Percentiles rank a stretch among this genome's conserved stretches.
Evolutionary conservation across 73 alveolate species (phyloP).

Genomic region (Tetrahymena thermophila): DNA sequence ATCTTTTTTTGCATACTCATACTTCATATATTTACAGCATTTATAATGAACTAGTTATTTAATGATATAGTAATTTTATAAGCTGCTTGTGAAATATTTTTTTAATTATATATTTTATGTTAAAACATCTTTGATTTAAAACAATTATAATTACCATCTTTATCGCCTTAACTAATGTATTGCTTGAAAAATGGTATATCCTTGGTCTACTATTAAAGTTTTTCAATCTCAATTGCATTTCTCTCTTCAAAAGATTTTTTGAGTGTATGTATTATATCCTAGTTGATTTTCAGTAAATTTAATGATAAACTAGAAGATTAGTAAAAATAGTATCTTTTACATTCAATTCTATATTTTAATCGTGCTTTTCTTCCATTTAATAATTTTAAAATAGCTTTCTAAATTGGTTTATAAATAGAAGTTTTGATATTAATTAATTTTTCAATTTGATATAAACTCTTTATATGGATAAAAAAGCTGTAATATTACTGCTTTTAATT

Average conservation of each 20-base stretch:
- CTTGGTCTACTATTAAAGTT: not conserved
- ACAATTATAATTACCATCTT: not conserved
- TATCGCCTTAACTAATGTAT: not conserved
- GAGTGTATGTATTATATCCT: not conserved
- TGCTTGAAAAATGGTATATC: not conserved
- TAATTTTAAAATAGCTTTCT: not conserved
- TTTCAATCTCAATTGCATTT: not conserved
- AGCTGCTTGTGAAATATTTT: not conserved
- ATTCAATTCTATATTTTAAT: not conserved
- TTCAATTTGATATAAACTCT: not conserved
- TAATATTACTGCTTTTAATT: no score
- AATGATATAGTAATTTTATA: not conserved
- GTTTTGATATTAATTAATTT: not conserved
- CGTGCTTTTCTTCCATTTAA: not conserved
- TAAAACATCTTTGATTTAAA: not conserved
- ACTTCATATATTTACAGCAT: not conserved
- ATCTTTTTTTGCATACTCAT: not conserved
- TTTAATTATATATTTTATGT: not conserved
- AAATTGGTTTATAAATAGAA: not conserved
- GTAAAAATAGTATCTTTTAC: not conserved
- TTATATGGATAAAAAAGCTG: not conserved
- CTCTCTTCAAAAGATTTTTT: not conserved
- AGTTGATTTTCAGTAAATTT: not conserved
- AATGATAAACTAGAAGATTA: not conserved
- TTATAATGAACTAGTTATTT: not conserved